These are phyloP conservation scores for Rhizophagus sp. DNA, from an alignment of 192 early-diverging fungal species.

Conservation along the genomic window DNA sequence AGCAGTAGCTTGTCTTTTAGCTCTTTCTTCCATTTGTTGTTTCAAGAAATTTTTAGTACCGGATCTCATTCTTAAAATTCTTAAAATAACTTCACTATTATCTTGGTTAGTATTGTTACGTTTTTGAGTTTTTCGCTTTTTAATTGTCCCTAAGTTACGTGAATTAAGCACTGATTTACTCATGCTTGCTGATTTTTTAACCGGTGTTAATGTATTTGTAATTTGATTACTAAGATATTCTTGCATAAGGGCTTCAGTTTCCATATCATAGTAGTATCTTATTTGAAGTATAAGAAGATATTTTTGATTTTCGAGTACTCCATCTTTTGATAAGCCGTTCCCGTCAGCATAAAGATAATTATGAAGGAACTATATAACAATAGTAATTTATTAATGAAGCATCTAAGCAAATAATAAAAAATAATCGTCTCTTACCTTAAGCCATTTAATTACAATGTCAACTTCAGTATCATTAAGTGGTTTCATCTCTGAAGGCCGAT, in stretches of 20 bases:
- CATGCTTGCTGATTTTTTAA: neutral
- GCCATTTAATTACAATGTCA: slow-evolving; percentile 67
- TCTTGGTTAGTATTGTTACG: neutral
- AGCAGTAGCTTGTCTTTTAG: neutral
- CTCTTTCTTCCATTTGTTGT: slow-evolving; percentile 29
- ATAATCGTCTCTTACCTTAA: slow-evolving; percentile 46
- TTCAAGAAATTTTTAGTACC: slow-evolving; percentile 29
- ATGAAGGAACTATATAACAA: slow-evolving; percentile 59
- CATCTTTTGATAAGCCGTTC: slow-evolving; percentile 66
- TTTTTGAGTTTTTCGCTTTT: slow-evolving; percentile 24
- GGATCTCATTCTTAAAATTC: slow-evolving; percentile 30
- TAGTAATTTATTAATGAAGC: neutral
- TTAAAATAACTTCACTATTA: slow-evolving; percentile 27
- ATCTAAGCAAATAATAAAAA: neutral
- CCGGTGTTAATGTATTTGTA: neutral
- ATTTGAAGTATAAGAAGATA: slow-evolving; percentile 68
- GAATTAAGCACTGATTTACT: slow-evolving; percentile 28
- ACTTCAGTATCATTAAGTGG: slow-evolving; percentile 66
- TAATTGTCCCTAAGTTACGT: slow-evolving; percentile 25
- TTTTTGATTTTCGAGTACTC: slow-evolving; percentile 62
- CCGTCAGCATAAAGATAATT: slow-evolving; percentile 72
- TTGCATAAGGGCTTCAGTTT: slow-evolving; percentile 63
- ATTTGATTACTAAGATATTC: slow-evolving; percentile 43
- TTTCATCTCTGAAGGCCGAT: slow-evolving; percentile 54
- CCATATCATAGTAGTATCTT: slow-evolving; percentile 65